Conservation (phyloP, 2,329 filamentous ascomycete genomes). For the Biscogniauxia marginata region DNA sequence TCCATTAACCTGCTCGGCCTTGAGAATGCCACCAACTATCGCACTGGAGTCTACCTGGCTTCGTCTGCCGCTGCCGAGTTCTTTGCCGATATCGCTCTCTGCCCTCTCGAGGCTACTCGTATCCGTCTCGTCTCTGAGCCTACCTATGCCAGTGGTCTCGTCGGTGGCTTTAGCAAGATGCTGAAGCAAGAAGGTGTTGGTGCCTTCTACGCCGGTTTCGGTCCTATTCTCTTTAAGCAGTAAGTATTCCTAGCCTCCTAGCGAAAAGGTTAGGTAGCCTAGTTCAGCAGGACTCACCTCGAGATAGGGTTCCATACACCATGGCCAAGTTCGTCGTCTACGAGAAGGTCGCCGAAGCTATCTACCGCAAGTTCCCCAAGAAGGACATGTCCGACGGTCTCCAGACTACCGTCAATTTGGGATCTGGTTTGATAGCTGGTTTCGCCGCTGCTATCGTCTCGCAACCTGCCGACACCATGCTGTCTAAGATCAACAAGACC, state of each 20-base stretch:
- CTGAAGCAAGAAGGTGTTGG: conserved; percentile 65
- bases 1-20: conserved; percentile 67
- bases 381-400: conserved; percentile 54
- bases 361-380: conserved; percentile 65
- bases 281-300: conserved; percentile 7
- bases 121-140: conserved; percentile 75
- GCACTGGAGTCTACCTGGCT: conserved; percentile 66
- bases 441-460: conserved; percentile 74
- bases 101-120: conserved; percentile 75
- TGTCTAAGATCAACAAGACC: conserved; percentile 82
- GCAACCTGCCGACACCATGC: conserved; percentile 77
- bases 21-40: conserved; percentile 63
- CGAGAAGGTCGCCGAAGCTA: conserved; percentile 69
- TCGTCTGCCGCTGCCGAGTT: conserved; percentile 52
- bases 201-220: conserved; percentile 76
- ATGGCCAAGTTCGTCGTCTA: conserved; percentile 81
- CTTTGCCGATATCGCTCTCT: conserved; percentile 66
- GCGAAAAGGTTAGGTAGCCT: background rate
- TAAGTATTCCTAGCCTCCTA: conserved; percentile 36
- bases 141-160: conserved; percentile 65
- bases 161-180: conserved; percentile 69
- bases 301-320: conserved; percentile 68
- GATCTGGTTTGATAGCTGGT: conserved; percentile 73
- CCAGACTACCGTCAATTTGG: conserved; percentile 71
- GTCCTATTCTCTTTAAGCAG: conserved; percentile 71